A percentile compares a stretch with the other conserved stretches of the same genome.
Conservation (phyloP, 306 rosid species). For the Citrullus colocynthis region DNA sequence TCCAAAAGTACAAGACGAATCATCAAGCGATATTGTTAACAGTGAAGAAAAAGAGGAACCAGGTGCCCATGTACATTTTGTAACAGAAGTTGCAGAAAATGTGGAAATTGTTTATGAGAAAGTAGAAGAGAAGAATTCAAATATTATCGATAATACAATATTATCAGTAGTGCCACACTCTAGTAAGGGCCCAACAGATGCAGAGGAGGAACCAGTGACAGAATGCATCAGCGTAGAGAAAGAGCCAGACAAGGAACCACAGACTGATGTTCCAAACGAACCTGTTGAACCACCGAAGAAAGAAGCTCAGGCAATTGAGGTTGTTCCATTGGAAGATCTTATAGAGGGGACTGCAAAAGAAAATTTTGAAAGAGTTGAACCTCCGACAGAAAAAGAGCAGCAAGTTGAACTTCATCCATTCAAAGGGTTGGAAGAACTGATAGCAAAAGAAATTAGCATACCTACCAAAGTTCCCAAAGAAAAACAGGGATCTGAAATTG, state of each 20-base stretch:
- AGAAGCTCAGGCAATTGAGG: constrained; percentile 3
- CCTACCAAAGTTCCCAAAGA: neutral
- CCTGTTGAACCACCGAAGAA: neutral
- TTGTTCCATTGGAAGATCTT: neutral
- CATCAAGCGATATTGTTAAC: neutral
- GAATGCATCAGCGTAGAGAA: neutral
- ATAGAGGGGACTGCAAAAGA: neutral
- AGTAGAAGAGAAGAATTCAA: constrained; percentile 4
- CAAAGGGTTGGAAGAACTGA: neutral
- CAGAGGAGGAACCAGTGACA: neutral
- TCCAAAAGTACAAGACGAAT: neutral
- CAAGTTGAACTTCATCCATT: neutral
- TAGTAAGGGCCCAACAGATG: neutral
- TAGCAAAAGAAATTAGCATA: neutral
- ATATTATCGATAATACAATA: neutral
- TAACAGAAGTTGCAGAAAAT: neutral
- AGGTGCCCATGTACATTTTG: neutral
- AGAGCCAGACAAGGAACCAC: neutral
- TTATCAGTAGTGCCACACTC: neutral
- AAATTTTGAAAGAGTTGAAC: neutral
- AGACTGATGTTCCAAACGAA: neutral
- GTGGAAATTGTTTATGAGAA: neutral
- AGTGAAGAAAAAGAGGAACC: constrained; percentile 1
- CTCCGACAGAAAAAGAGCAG: neutral
- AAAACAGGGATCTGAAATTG: neutral